phyloP scores from a whole-genome alignment of 768 basidiomycete species.

The Boletus rex-veris region DNA sequence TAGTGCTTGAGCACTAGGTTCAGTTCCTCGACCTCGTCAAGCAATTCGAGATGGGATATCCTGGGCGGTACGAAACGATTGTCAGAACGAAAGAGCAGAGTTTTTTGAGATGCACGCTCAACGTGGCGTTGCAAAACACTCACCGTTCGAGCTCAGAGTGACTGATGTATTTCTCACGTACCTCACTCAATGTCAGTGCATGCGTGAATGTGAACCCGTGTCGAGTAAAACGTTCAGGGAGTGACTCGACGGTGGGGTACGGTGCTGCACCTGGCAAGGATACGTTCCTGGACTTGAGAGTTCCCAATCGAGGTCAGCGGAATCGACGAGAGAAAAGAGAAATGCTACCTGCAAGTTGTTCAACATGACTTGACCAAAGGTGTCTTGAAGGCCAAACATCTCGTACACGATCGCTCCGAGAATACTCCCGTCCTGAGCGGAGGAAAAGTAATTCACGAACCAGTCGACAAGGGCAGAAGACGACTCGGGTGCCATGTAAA shows the following conservation, averaged over 20 bases:
- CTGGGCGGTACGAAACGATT: conserved; percentile 34
- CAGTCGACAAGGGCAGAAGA: conserved; percentile 64
- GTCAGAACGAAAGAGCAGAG: no score
- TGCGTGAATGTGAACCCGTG: conserved; percentile 45
- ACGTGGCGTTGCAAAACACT: conserved; percentile 3
- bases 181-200: conserved; percentile 22
- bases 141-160: conserved; percentile 53
- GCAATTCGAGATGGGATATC: conserved; percentile 75
- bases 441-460: conserved; percentile 58
- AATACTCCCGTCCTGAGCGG: conserved; percentile 4
- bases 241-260: conserved; percentile 53
- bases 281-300: conserved; percentile 61
- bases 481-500: conserved; percentile 66
- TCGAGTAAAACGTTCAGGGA: conserved; percentile 53
- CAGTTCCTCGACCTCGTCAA: conserved; percentile 87
- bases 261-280: conserved; percentile 68
- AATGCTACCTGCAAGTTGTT: conserved; percentile 69
- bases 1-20: conserved; percentile 50
- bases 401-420: conserved; percentile 73
- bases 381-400: conserved; percentile 85
- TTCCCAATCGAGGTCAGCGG: no score
- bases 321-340: neutral
- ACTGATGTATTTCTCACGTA: conserved; percentile 40
- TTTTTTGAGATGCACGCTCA: no score
- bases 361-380: conserved; percentile 92